Evolutionary conservation across 441 rosid genomes (phyloP).

Genomic region (Adansonia grandidieri): DNA sequence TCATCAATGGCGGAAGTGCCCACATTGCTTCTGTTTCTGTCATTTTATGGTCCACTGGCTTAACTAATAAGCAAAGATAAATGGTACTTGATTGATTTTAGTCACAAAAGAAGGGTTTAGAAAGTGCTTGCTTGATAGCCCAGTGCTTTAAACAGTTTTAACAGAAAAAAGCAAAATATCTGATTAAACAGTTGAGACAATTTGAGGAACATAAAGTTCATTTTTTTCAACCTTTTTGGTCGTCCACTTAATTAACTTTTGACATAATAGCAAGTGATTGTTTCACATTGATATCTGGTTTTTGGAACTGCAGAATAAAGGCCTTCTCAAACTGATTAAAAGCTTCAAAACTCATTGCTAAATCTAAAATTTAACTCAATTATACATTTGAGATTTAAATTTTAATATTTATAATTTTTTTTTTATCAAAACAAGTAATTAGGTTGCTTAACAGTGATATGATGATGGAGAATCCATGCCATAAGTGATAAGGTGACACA

Average conservation of each 20-base stretch:
- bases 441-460: neutral
- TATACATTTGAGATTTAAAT: too few species aligned
- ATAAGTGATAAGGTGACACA: neutral
- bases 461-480: neutral
- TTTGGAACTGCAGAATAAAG: neutral
- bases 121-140: constrained; percentile 8
- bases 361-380: too few species aligned
- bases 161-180: neutral
- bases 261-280: constrained; percentile 15
- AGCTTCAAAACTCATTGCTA: neutral
- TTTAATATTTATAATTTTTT: too few species aligned
- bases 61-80: constrained; percentile 13
- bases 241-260: constrained; percentile 10
- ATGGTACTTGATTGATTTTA: neutral
- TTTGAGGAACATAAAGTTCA: neutral
- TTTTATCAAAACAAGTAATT: neutral
- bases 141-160: neutral
- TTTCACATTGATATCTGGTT: constrained; percentile 17
- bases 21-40: constrained; percentile 16
- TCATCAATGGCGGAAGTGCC: constrained; percentile 21
- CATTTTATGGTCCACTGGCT: neutral
- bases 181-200: constrained; percentile 13
- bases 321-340: neutral
- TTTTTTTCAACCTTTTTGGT: constrained; percentile 14
- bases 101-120: neutral